Evolutionary conservation across 305 asterid genomes (phyloP).

Genomic region (Fraxinus latifolia): DNA sequence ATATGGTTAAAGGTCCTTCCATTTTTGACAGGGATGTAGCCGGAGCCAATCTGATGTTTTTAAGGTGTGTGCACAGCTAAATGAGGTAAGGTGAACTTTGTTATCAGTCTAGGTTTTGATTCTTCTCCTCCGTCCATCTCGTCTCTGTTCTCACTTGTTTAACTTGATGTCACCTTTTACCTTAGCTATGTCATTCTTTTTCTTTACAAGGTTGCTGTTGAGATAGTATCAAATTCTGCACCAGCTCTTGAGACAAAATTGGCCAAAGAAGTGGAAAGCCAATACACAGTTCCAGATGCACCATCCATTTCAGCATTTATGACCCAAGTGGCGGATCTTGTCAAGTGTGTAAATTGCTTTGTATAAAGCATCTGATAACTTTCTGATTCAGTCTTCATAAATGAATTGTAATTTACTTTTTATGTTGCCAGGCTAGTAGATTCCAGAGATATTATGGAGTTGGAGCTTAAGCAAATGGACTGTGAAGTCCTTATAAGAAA

Average conservation of each 20-base stretch:
- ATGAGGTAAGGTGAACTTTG: constrained; percentile 27
- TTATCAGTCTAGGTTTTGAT: neutral
- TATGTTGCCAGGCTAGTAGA: constrained; percentile 44
- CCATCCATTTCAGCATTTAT: constrained; percentile 36
- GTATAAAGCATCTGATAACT: constrained; percentile 9
- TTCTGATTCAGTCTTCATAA: neutral
- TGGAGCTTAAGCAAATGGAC: constrained; percentile 48
- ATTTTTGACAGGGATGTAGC: constrained; percentile 26
- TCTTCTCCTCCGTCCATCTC: neutral
- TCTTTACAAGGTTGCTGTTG: constrained; percentile 32
- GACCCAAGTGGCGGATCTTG: constrained; percentile 40
- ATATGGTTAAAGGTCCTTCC: constrained; percentile 15
- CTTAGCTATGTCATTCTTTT: constrained; percentile 10
- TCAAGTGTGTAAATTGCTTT: constrained; percentile 35
- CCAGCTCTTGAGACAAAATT: neutral
- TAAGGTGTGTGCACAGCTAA: constrained; percentile 34
- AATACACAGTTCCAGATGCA: constrained; percentile 33
- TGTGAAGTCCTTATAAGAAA: constrained; percentile 49
- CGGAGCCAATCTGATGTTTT: constrained; percentile 32
- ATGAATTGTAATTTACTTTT: constrained; percentile 5
- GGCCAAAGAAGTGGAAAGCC: constrained; percentile 1
- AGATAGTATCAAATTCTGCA: constrained; percentile 28
- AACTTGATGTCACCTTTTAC: neutral
- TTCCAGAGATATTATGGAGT: constrained; percentile 49
- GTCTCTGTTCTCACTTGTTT: neutral